These are phyloP conservation scores for Globisporangium abappressorium DNA, from an alignment of 352 stramenopile species.

Conservation along the genomic window DNA sequence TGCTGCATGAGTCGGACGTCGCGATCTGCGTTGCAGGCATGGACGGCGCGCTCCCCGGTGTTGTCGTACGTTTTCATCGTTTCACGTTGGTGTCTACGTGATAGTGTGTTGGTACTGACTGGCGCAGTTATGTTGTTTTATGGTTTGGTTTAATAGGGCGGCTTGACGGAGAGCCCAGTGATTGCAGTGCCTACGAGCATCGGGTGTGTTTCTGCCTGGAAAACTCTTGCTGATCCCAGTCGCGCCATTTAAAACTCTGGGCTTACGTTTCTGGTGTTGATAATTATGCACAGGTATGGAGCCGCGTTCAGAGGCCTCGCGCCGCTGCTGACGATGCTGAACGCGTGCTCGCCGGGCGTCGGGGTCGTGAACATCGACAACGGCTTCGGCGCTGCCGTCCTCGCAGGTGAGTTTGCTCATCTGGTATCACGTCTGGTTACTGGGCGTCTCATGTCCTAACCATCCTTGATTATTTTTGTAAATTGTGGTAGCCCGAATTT, in stretches of 20 bases:
- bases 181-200: slow-evolving; percentile 92
- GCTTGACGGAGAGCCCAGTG: slow-evolving; percentile 79
- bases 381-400: slow-evolving; percentile 95
- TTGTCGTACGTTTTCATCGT: slow-evolving; percentile 83
- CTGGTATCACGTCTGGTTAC: neutral
- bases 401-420: slow-evolving; percentile 63
- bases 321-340: slow-evolving; percentile 97
- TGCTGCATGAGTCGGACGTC: slow-evolving; percentile 86
- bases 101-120: neutral
- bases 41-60: slow-evolving; percentile 95
- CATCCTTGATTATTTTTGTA: neutral
- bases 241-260: neutral
- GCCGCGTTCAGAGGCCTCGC: slow-evolving; percentile 89
- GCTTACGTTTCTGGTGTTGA: neutral
- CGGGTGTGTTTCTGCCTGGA: slow-evolving; percentile 60
- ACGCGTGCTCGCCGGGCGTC: slow-evolving; percentile 96
- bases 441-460: neutral
- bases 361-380: slow-evolving; percentile 99
- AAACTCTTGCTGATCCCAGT: neutral
- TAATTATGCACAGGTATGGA: slow-evolving; percentile 43
- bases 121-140: neutral
- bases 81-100: neutral
- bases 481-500: neutral
- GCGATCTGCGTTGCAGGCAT: slow-evolving; percentile 97
- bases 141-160: slow-evolving; percentile 39